A percentile compares a stretch with the other conserved stretches of the same genome.
These are phyloP conservation scores for Dentipellis sp. DNA, from an alignment of 768 basidiomycete genomes.

Conservation along the genomic window DNA sequence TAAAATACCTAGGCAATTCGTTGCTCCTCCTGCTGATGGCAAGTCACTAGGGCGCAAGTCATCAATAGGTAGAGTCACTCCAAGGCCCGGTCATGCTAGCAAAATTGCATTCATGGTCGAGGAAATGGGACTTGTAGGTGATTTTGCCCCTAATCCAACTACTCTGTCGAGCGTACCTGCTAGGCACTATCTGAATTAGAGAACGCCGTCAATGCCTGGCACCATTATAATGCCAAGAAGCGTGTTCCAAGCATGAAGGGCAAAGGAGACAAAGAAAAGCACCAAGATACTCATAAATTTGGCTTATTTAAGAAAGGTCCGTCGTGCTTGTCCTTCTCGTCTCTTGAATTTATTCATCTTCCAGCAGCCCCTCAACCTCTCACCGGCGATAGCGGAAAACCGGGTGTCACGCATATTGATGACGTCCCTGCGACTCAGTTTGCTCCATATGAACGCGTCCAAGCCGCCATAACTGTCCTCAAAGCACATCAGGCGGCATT, in stretches of 20 bases:
- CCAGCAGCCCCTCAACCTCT: conserved; percentile 4
- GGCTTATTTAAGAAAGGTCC: conserved; percentile 14
- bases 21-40: conserved; percentile 32
- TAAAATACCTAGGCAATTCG: conserved; percentile 44
- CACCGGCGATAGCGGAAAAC: neutral
- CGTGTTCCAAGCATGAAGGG: conserved; percentile 19
- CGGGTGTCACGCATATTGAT: conserved; percentile 3
- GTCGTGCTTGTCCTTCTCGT: neutral
- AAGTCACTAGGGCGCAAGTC: conserved; percentile 26
- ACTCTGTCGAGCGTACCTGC: neutral
- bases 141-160: neutral
- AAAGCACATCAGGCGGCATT: conserved; percentile 52
- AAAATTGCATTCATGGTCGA: conserved; percentile 47
- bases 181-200: conserved; percentile 58
- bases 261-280: conserved; percentile 41
- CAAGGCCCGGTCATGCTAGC: conserved; percentile 37
- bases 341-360: neutral
- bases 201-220: conserved; percentile 35
- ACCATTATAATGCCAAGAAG: conserved; percentile 30
- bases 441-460: conserved; percentile 32
- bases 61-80: conserved; percentile 24
- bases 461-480: conserved; percentile 39
- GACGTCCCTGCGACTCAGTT: conserved; percentile 9
- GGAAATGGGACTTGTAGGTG: conserved; percentile 56
- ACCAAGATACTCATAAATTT: conserved; percentile 30